phyloP scores from a whole-genome alignment of 129 eudicot species.

The Lactuca sativa region DNA sequence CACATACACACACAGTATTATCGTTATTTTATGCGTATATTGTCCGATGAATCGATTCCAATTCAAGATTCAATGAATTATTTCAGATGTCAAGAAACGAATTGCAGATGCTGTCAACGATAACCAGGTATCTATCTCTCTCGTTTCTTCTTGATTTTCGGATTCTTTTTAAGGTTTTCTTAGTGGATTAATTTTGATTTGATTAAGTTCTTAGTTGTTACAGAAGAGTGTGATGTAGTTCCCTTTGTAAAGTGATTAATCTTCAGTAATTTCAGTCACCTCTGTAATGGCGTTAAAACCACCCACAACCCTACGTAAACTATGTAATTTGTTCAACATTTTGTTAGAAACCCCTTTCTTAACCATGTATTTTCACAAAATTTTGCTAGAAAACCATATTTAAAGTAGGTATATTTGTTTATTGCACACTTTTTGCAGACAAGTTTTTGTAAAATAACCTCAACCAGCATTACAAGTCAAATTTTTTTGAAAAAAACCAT shows the following conservation, averaged over 20 bases:
- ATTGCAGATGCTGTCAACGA: slow-evolving; percentile 83
- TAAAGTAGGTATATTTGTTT: too few relatives aligned
- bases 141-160: background rate
- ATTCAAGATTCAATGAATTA: background rate
- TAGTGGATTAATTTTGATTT: background rate
- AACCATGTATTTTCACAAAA: too few relatives aligned
- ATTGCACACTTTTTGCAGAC: too few relatives aligned
- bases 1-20: background rate
- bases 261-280: background rate
- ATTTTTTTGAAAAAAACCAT: too few relatives aligned
- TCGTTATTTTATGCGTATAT: background rate
- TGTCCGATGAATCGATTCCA: background rate
- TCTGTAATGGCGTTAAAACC: background rate
- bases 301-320: too few relatives aligned
- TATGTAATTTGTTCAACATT: too few relatives aligned
- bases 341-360: too few relatives aligned
- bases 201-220: background rate
- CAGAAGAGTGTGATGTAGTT: background rate
- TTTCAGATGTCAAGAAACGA: slow-evolving; percentile 82
- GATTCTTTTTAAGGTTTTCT: background rate
- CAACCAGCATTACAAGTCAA: background rate
- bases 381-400: too few relatives aligned
- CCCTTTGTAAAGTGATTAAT: background rate
- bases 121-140: slow-evolving; percentile 52
- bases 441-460: background rate